Evolutionary conservation across 1,139 yeast genomes (phyloP).

Genomic region (Candida tunisiensis): DNA sequence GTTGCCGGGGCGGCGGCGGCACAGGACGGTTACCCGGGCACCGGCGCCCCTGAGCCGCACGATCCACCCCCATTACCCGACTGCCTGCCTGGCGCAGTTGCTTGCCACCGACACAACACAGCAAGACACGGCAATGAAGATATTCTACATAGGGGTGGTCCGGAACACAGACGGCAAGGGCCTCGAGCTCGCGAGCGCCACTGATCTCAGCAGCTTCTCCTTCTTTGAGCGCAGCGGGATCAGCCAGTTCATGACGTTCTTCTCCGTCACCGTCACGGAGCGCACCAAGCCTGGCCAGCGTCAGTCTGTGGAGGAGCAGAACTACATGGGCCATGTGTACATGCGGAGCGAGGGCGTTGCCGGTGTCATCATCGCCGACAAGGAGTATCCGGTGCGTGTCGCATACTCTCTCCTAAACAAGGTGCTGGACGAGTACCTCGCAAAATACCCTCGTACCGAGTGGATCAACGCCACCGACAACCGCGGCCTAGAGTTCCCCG

Average conservation of each 20-base stretch:
- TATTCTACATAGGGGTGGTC: constrained; percentile 76
- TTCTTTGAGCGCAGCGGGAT: constrained; percentile 55
- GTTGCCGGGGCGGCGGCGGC: no score
- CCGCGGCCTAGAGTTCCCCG: constrained; percentile 35
- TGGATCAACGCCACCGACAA: constrained; percentile 48
- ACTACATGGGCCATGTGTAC: constrained; percentile 80
- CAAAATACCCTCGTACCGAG: constrained; percentile 59
- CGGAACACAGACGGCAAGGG: constrained; percentile 51
- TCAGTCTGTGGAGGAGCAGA: constrained; percentile 88
- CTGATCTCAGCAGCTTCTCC: constrained; percentile 72
- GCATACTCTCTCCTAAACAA: constrained; percentile 88
- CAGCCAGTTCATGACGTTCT: constrained; percentile 81
- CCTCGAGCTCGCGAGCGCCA: constrained; percentile 61
- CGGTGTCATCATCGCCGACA: constrained; percentile 87
- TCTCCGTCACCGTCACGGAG: constrained; percentile 77
- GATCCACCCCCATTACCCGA: no score
- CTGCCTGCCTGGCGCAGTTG: no score
- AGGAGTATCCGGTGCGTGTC: constrained; percentile 95
- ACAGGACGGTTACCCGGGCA: no score
- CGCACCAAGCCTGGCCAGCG: constrained; percentile 84
- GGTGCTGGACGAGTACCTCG: constrained; percentile 75
- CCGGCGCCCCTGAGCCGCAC: no score
- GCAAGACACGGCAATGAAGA: constrained; percentile 47
- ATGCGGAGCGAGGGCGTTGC: constrained; percentile 82
- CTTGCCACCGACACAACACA: neutral